Percentiles rank a stretch among this genome's conserved stretches.
phyloP scores from a whole-genome alignment of 1,139 yeast genomes.

The Suhomyces wounanorum region DNA sequence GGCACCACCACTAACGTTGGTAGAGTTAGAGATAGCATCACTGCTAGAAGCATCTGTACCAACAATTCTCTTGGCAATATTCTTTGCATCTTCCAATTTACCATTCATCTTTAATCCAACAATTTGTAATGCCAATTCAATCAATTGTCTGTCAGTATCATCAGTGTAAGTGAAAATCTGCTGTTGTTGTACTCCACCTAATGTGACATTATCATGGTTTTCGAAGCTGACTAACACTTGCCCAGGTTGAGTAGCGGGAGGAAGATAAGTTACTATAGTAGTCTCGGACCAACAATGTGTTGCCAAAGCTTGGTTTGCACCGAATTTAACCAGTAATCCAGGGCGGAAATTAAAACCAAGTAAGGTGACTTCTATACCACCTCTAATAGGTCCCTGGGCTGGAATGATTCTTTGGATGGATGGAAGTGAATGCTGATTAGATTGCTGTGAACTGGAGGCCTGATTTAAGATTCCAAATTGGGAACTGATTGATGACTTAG shows the following conservation, averaged over 20 bases:
- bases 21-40: conserved; percentile 8
- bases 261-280: conserved; percentile 89
- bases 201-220: conserved; percentile 39
- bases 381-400: conserved; percentile 90
- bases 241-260: conserved; percentile 87
- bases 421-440: conserved; percentile 38
- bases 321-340: conserved; percentile 82
- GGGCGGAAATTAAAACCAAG: conserved; percentile 84
- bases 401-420: conserved; percentile 85
- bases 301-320: conserved; percentile 77
- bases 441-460: conserved; percentile 8
- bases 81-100: conserved; percentile 86
- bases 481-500: conserved; percentile 3
- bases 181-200: conserved; percentile 41
- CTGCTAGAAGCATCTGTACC: conserved; percentile 47
- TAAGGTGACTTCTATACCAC: conserved; percentile 92
- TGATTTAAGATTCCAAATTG: conserved; percentile 19
- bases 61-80: conserved; percentile 83
- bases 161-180: conserved; percentile 85
- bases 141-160: conserved; percentile 89
- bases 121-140: conserved; percentile 89
- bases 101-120: conserved; percentile 96
- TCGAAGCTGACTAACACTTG: conserved; percentile 87
- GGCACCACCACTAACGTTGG: conserved; percentile 5
- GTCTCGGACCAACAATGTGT: conserved; percentile 97